Base-by-base conservation (phyloP, 441 rosid species). In the Croton setiger region DNA sequence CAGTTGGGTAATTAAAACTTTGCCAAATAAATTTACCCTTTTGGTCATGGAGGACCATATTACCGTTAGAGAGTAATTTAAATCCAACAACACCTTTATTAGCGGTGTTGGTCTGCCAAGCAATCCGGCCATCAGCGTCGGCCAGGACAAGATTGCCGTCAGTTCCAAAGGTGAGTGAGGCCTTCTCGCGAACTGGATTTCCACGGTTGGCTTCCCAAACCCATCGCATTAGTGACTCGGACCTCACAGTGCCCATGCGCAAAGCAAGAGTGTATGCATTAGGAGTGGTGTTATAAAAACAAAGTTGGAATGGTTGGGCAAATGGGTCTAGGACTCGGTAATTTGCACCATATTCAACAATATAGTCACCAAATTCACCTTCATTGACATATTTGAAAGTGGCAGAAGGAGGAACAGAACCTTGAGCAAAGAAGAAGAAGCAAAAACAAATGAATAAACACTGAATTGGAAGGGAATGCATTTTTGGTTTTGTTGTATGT, bases 81-180 rank as follows among this genome's bases (percentile, higher is more conserved):
- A 80, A 74, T 0, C 84, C 82, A 1, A 72, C 73, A 0, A 78
- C 84, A 3, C 80, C 83, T 63, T 68, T 78, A 36, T 74, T 77
- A 73, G 78, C 68, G 31, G 74, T 75, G 67, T 75, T 66, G 67
- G 78, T 65, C 66, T 75, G 74, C 86, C 86, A 80, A 3, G 65
- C 83, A 3, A 82, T 47, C 4, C 60, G 68, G 15, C 89, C 93
- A 33, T 80, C 83, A 1, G 86, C 68, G 3, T 85, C 72, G 2
- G 81, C 82, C 13, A 85, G 57, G 51, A 78, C 77, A 15, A 80
- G 80, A 68, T 85, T 83, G 18, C 85, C 88, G 0, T 74, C 74
- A 6, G 45, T 43, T 9, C 78, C 73, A 1, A 81, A 63, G 4
- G 78, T 54, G 1, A 78, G 60, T 0, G 80, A 68, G 53, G 81